Evolutionary conservation across 345 rosid species (phyloP), one percentile per base, ranked within the genome.

Genomic region (Euphorbia peplus): DNA sequence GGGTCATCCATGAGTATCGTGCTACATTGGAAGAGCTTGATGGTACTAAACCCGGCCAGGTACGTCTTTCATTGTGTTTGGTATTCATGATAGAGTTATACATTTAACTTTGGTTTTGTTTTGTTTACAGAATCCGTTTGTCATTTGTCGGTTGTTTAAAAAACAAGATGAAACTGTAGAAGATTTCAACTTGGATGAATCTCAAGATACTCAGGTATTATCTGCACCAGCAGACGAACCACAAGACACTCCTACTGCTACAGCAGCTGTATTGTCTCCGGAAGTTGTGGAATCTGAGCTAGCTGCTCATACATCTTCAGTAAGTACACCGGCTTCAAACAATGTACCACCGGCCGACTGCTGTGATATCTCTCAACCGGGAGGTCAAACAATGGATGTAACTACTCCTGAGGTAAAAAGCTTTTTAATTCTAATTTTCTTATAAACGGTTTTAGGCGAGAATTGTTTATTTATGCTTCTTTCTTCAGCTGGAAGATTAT

Each of bases 1-100:
- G 98, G 98, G 88, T 93, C 50, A 86, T 91, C 86, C 98, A 93
- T 25, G 98, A 93, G 83, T 91, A 91, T 72, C 95, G 96, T 4
- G 80, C 98, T 18, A 84, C 88, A 0, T 77, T 80, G 35, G 66
- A 81, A 3, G 95, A 91, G 44, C 87, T 91, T 19, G 84, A 80
- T 39, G 96, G 97, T 51, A 83, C 87, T 22, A 80, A 83, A 37
- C 97, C 97, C 52, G 97, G 93, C 61, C 98, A 93, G 96, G 98
- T 87, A 50, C 8, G 54, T 58, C n/a, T n/a, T 41, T 16, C n/a
- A 18, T 54, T 16, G 21, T 15, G 18, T 32, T 32, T 6, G 44
- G 10, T 15, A 18, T 15, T 1, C 46, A 15, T 2, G 37, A 35
- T 32, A n/a, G 30, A 29, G 11, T 26, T 44, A 22, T 28, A 46